A percentile compares a stretch with the other conserved stretches of the same genome.
phyloP scores from a whole-genome alignment of 2,329 filamentous ascomycete species.

The Colletotrichum sp. region DNA sequence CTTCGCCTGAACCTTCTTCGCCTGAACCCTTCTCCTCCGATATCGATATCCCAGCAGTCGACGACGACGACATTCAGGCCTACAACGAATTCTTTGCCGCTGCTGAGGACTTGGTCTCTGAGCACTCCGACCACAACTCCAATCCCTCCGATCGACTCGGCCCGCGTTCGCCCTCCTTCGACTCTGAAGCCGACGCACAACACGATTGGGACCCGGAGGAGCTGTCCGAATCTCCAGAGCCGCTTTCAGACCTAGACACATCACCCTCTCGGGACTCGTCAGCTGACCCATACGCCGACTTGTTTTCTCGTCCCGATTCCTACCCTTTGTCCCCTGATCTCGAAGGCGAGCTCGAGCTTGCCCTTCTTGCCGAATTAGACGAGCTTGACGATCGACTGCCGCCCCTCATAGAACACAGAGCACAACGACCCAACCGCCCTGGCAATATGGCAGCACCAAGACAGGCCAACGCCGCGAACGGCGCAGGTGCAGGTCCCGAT shows the following conservation, averaged over 20 bases:
- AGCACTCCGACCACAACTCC: neutral
- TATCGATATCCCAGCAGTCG: neutral
- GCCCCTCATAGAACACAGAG: neutral
- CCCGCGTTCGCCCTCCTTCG: neutral
- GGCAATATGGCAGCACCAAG: neutral
- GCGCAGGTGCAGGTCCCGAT: conserved; percentile 15
- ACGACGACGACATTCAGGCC: neutral
- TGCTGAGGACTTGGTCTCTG: neutral
- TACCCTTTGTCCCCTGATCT: conserved; percentile 15
- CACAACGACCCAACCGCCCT: neutral
- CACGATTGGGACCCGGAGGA: conserved; percentile 6
- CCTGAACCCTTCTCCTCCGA: neutral
- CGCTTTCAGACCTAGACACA: neutral
- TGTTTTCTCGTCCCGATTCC: neutral
- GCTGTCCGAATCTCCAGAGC: neutral
- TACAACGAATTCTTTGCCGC: neutral
- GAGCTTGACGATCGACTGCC: neutral
- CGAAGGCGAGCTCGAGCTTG: conserved; percentile 15
- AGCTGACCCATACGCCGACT: neutral
- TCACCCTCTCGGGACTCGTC: neutral
- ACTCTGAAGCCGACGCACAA: conserved; percentile 8
- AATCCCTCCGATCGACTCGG: neutral
- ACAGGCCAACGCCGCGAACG: neutral
- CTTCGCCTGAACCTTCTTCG: conserved; percentile 11
- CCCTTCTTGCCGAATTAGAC: conserved; percentile 17